These are phyloP conservation scores for Bromus sterilis DNA, from an alignment of 176 grass and related monocot species.

Conservation along the genomic window DNA sequence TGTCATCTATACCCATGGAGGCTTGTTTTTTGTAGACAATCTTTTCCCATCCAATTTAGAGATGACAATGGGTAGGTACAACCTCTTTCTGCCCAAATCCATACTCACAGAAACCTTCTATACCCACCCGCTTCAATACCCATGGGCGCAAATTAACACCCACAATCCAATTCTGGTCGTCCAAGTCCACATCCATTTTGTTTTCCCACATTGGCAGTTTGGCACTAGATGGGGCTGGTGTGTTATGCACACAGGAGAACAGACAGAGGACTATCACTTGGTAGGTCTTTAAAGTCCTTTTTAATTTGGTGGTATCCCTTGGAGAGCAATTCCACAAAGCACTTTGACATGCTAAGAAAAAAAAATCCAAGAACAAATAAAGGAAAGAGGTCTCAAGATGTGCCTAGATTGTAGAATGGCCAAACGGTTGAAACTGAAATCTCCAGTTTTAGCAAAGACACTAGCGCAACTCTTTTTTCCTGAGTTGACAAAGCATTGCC, in stretches of 20 bases:
- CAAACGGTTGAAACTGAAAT: background rate
- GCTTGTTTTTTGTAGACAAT: too few relatives aligned
- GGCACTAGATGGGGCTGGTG: slow-evolving; percentile 12
- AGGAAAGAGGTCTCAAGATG: background rate
- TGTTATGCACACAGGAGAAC: slow-evolving; percentile 18
- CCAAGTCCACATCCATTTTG: background rate
- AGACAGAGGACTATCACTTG: background rate
- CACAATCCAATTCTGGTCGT: background rate
- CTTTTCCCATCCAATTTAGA: too few relatives aligned
- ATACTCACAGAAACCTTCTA: too few relatives aligned
- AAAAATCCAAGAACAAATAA: background rate
- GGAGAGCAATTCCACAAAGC: slow-evolving; percentile 18
- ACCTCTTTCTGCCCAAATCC: too few relatives aligned
- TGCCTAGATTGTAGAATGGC: background rate
- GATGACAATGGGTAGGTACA: too few relatives aligned
- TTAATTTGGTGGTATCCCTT: slow-evolving; percentile 6
- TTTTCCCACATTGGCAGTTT: background rate
- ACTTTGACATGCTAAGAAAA: background rate
- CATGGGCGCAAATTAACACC: too few relatives aligned
- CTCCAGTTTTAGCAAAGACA: background rate
- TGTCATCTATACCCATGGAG: background rate
- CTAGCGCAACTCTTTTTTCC: background rate
- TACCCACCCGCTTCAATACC: too few relatives aligned
- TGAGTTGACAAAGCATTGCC: background rate
- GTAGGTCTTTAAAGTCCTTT: slow-evolving; percentile 15